Evolutionary conservation across 176 grass and related monocot species (phyloP).

Genomic region (Bromus sterilis): DNA sequence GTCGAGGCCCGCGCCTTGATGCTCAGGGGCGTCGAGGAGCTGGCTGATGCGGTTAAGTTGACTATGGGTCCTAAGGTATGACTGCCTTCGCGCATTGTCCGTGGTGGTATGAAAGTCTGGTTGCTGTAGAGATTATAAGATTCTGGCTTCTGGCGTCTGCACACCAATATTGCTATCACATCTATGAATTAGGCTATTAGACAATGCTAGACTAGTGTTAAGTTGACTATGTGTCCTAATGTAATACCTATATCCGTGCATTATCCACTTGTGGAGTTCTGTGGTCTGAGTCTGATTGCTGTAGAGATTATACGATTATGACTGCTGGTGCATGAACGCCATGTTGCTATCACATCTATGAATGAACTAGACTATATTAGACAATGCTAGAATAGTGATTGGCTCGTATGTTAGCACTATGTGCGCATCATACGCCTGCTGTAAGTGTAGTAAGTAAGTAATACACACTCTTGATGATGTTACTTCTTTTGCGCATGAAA

Average conservation of each 20-base stretch:
- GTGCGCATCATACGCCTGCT: not conserved
- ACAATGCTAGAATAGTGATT: not conserved
- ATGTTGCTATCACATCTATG: not conserved
- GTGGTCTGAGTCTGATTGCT: not conserved
- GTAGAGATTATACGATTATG: not conserved
- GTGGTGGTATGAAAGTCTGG: not conserved
- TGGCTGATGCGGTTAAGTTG: conserved; percentile 86
- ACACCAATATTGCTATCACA: not conserved
- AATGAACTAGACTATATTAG: not conserved
- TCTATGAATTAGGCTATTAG: not conserved
- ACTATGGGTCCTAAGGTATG: conserved; percentile 96
- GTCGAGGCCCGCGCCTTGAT: conserved; percentile 87
- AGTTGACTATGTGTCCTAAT: too few species aligned
- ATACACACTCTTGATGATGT: not conserved
- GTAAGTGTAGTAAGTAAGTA: not conserved
- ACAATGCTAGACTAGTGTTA: not conserved
- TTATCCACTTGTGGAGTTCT: too few species aligned
- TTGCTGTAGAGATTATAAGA: not conserved
- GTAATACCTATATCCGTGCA: too few species aligned
- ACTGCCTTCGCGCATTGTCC: not conserved
- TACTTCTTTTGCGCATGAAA: not conserved
- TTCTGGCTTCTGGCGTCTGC: not conserved
- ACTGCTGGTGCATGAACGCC: not conserved
- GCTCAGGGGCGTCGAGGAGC: conserved; percentile 81
- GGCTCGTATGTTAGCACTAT: not conserved